Evolutionary conservation across 2,329 filamentous ascomycete genomes (phyloP).

Genomic region (Diplocarpon rosae): DNA sequence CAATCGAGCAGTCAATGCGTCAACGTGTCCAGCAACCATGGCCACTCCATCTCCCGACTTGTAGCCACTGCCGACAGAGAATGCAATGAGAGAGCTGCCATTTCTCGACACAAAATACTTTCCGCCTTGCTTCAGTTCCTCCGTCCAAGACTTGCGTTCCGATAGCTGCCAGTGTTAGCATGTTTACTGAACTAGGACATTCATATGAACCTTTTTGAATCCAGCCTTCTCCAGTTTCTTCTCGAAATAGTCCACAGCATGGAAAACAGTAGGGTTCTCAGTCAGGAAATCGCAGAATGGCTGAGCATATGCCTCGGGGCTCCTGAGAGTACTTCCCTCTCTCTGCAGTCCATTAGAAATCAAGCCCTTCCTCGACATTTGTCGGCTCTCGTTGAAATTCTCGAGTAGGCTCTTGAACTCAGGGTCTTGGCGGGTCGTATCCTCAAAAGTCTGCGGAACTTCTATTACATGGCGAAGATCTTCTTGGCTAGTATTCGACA

Average conservation of each 20-base stretch:
- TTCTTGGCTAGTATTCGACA: not conserved
- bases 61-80: slow-evolving; percentile 71
- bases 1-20: slow-evolving; percentile 79
- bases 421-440: not conserved
- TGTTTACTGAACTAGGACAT: not conserved
- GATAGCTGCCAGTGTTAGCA: slow-evolving; percentile 43
- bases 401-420: slow-evolving; percentile 16
- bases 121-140: slow-evolving; percentile 62
- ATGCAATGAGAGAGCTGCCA: slow-evolving; percentile 74
- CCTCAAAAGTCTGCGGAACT: not conserved
- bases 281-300: slow-evolving; percentile 83
- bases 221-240: slow-evolving; percentile 59
- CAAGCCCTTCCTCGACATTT: slow-evolving; percentile 4
- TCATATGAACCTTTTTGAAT: slow-evolving; percentile 51
- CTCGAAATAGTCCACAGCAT: slow-evolving; percentile 72
- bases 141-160: slow-evolving; percentile 66
- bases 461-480: not conserved
- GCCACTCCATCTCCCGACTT: slow-evolving; percentile 75
- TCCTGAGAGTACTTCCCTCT: slow-evolving; percentile 13
- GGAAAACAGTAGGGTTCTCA: slow-evolving; percentile 86
- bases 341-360: slow-evolving; percentile 8
- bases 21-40: slow-evolving; percentile 85
- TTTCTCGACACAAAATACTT: slow-evolving; percentile 88
- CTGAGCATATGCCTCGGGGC: slow-evolving; percentile 59
- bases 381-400: slow-evolving; percentile 13